Conservation (phyloP, 2,329 filamentous ascomycete species). For the Didymella pomorum region DNA sequence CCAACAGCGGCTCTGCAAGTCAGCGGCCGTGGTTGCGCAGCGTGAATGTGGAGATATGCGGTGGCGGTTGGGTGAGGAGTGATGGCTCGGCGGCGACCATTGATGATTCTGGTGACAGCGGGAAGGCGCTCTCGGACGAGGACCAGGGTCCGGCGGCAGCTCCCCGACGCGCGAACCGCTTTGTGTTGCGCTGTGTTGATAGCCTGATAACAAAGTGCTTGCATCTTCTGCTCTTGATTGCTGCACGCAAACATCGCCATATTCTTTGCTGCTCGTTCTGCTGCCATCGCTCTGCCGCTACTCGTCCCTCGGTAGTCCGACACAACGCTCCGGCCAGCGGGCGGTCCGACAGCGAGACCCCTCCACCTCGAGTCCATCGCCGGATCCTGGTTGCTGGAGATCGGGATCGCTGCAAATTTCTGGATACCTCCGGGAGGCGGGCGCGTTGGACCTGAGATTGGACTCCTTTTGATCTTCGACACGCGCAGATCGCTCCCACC, state of each 20-base stretch:
- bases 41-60: not conserved
- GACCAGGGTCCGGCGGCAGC: not conserved
- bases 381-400: slow-evolving; percentile 26
- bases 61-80: slow-evolving; percentile 16
- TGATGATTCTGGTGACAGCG: not conserved
- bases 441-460: not conserved
- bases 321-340: slow-evolving; percentile 25
- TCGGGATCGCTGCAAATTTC: not conserved
- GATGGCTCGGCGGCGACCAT: slow-evolving; percentile 16
- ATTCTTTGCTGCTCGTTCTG: not conserved
- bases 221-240: not conserved
- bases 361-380: slow-evolving; percentile 14
- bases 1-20: not conserved
- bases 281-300: not conserved
- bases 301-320: slow-evolving; percentile 11
- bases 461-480: not conserved
- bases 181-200: not conserved
- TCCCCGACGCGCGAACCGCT: not conserved
- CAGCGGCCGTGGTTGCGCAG: not conserved
- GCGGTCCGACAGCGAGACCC: slow-evolving; percentile 27
- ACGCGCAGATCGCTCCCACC: not conserved
- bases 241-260: not conserved
- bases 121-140: not conserved
- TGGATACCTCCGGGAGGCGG: not conserved
- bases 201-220: not conserved